phyloP scores from a whole-genome alignment of 495 filamentous ascomycete species.

The Mytilinidion resinicola region DNA sequence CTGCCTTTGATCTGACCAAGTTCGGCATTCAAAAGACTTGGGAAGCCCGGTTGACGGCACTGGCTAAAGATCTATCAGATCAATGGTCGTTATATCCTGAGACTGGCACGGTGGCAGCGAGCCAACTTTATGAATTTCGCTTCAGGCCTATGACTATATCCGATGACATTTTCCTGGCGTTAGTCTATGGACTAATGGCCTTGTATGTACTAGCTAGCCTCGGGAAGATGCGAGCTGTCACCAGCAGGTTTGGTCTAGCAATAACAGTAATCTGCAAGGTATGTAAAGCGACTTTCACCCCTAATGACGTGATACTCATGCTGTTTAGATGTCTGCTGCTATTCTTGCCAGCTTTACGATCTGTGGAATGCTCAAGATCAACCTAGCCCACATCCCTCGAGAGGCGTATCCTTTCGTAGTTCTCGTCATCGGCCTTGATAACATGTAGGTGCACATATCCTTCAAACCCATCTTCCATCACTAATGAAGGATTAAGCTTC shows the following conservation, averaged over 20 bases:
- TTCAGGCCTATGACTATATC: constrained; percentile 58
- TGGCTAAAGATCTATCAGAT: constrained; percentile 40
- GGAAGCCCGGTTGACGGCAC: constrained; percentile 45
- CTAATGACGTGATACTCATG: constrained; percentile 7
- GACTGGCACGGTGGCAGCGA: constrained; percentile 45
- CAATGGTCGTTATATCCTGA: constrained; percentile 58
- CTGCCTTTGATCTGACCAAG: constrained; percentile 56
- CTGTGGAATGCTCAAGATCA: constrained; percentile 37
- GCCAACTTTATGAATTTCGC: constrained; percentile 63
- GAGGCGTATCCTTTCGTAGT: constrained; percentile 64
- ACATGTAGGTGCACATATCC: constrained; percentile 43
- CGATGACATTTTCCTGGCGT: constrained; percentile 52
- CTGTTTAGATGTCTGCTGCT: constrained; percentile 52
- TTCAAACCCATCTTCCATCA: neutral
- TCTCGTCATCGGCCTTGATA: constrained; percentile 62
- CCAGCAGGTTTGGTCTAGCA: constrained; percentile 60
- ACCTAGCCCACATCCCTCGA: constrained; percentile 37
- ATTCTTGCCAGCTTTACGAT: constrained; percentile 44
- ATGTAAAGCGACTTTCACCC: constrained; percentile 1
- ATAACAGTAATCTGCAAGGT: constrained; percentile 55
- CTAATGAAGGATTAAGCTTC: constrained; percentile 33
- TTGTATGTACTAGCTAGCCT: constrained; percentile 54
- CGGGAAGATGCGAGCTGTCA: constrained; percentile 57
- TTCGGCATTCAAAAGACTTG: constrained; percentile 53
- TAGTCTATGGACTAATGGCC: constrained; percentile 54